Evolutionary conservation across 257 asterid species (phyloP).

Genomic region (Solanum appendiculatum): DNA sequence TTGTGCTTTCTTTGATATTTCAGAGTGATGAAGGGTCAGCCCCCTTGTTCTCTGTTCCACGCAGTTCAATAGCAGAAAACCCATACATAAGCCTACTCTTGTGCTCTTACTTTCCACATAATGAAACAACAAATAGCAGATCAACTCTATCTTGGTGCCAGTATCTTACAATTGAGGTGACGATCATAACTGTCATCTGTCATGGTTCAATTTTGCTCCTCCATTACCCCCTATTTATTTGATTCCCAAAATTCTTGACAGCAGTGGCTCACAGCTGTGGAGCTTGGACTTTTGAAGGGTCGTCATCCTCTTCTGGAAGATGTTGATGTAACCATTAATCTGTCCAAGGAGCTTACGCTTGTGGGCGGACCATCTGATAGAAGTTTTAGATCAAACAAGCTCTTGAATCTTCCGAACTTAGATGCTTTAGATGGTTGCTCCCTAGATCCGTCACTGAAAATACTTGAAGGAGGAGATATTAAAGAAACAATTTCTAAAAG

Average conservation of each 20-base stretch:
- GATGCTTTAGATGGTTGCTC: constrained; percentile 14
- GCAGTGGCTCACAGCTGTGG: constrained; percentile 95
- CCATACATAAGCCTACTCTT: constrained; percentile 84
- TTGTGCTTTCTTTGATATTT: constrained; percentile 23
- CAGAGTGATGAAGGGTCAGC: constrained; percentile 70
- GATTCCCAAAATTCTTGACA: constrained; percentile 7
- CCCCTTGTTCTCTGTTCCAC: constrained; percentile 80
- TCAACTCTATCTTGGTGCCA: constrained; percentile 61
- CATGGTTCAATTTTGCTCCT: background rate
- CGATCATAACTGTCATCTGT: background rate
- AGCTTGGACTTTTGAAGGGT: constrained; percentile 94
- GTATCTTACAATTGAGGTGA: constrained; percentile 73
- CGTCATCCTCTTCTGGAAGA: constrained; percentile 92
- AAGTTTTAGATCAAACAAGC: constrained; percentile 20
- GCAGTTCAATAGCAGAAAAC: constrained; percentile 71
- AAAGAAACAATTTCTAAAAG: constrained; percentile 14
- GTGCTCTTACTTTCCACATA: constrained; percentile 48
- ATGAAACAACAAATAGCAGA: constrained; percentile 20
- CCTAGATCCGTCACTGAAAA: constrained; percentile 19
- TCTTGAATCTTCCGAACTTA: constrained; percentile 24
- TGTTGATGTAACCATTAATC: constrained; percentile 67
- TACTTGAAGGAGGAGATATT: constrained; percentile 17
- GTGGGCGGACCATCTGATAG: constrained; percentile 25
- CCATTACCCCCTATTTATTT: background rate
- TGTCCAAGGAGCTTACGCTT: constrained; percentile 47